Conservation (phyloP, 257 asterid genomes). For the Penstemon davidsonii region DNA sequence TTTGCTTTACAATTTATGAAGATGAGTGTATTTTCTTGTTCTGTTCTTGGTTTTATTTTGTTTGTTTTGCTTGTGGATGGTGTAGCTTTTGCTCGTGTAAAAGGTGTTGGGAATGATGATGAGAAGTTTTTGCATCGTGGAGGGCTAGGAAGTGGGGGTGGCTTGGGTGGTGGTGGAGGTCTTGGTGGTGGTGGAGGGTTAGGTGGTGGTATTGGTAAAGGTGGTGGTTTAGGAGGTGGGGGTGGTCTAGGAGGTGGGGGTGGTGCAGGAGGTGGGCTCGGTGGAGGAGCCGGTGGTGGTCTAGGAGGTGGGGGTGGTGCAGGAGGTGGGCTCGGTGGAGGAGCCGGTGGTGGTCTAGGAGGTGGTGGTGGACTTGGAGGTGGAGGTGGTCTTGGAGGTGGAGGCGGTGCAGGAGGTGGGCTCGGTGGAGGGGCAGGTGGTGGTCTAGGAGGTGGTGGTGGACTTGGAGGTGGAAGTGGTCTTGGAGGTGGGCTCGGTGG, state of each 20-base stretch:
- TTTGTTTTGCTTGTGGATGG: constrained; percentile 36
- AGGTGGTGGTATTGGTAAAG: constrained; percentile 24
- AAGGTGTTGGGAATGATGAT: constrained; percentile 12
- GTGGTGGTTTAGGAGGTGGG: constrained; percentile 20
- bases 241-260: constrained; percentile 26
- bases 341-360: constrained; percentile 27
- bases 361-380: constrained; percentile 22
- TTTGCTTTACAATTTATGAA: constrained; percentile 12
- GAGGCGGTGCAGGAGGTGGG: constrained; percentile 10
- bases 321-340: constrained; percentile 27
- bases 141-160: constrained; percentile 7
- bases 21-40: constrained; percentile 31
- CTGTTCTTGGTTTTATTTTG: constrained; percentile 20
- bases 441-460: constrained; percentile 39
- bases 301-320: constrained; percentile 23
- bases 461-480: constrained; percentile 30
- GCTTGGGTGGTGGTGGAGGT: constrained; percentile 15
- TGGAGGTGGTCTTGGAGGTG: too few relatives aligned
- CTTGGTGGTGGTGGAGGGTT: too few relatives aligned
- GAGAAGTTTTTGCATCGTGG: constrained; percentile 32
- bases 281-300: constrained; percentile 22
- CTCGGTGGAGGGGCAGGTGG: constrained; percentile 27
- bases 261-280: constrained; percentile 27
- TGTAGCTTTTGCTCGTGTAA: constrained; percentile 36
- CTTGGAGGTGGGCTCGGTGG: constrained; percentile 27